Evolutionary conservation across 805 yeast genomes (phyloP).

Genomic region (Metschnikowia aberdeeniae): DNA sequence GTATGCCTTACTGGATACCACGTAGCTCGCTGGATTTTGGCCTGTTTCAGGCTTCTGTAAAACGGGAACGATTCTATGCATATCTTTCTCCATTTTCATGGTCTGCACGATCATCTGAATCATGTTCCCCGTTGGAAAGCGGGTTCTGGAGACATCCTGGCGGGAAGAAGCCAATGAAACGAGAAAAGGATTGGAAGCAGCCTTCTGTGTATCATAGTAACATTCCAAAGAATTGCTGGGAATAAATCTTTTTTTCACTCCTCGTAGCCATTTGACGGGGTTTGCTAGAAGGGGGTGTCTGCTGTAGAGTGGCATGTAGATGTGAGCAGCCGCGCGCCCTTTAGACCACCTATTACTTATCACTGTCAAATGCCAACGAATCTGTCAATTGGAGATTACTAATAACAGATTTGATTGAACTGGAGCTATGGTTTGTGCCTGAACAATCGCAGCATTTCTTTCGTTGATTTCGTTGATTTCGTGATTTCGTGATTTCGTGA

Average conservation of each 20-base stretch:
- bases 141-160: conserved; percentile 19
- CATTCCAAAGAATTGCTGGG: conserved; percentile 16
- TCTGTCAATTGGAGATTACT: no score
- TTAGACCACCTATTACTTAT: not conserved
- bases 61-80: conserved; percentile 16
- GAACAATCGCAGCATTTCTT: no score
- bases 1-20: conserved; percentile 21
- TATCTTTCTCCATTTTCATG: not conserved
- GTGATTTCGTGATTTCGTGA: no score
- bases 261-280: conserved; percentile 27
- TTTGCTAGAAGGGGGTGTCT: conserved; percentile 29
- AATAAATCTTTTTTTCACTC: conserved; percentile 20
- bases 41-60: conserved; percentile 14
- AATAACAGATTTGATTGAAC: no score
- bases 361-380: no score
- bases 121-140: conserved; percentile 30
- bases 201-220: conserved; percentile 17
- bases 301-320: conserved; percentile 6
- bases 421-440: no score
- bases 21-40: conserved; percentile 24
- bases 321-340: not conserved
- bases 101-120: conserved; percentile 17
- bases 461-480: no score
- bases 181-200: conserved; percentile 29
- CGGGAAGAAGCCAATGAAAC: conserved; percentile 22